A percentile compares a stretch with the other conserved stretches of the same genome.
These are phyloP conservation scores for Rhodotorula sp. DNA, from an alignment of 1,284 basidiomycete species.

Conservation along the genomic window DNA sequence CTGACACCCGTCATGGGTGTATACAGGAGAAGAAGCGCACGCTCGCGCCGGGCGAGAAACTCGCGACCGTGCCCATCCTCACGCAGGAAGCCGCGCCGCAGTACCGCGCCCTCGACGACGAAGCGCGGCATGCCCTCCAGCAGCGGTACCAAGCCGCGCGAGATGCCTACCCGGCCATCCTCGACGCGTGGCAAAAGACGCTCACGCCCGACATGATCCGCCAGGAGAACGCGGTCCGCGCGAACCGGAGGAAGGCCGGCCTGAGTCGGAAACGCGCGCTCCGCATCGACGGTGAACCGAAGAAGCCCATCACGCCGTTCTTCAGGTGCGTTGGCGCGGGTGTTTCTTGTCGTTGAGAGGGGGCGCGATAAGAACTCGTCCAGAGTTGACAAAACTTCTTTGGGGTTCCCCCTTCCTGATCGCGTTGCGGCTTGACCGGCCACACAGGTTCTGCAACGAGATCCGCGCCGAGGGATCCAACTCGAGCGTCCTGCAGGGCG, in stretches of 20 bases:
- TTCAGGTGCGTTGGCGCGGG: constrained; percentile 16
- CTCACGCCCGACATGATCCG: constrained; percentile 39
- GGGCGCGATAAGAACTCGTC: too few relatives aligned
- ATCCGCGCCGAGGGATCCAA: constrained; percentile 11
- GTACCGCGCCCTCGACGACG: constrained; percentile 16
- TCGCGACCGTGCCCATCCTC: constrained; percentile 6
- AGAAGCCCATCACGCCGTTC: constrained; percentile 26
- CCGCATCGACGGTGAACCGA: constrained; percentile 30
- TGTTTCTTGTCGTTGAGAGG: not conserved
- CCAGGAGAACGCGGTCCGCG: constrained; percentile 35
- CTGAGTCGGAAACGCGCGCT: constrained; percentile 15
- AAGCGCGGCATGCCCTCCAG: constrained; percentile 13
- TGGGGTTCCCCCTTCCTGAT: not conserved
- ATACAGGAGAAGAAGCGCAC: constrained; percentile 10
- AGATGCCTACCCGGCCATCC: constrained; percentile 23
- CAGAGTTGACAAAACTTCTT: too few relatives aligned
- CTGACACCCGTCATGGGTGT: not conserved
- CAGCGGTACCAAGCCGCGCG: constrained; percentile 13
- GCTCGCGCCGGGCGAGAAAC: constrained; percentile 16
- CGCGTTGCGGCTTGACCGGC: too few relatives aligned
- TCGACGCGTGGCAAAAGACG: constrained; percentile 29
- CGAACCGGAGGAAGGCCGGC: constrained; percentile 20
- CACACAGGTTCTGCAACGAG: constrained; percentile 23
- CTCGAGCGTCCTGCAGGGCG: constrained; percentile 14
- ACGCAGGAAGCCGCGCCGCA: constrained; percentile 11